Conservation (phyloP, 2,329 filamentous ascomycete genomes). For the Lomentospora prolificans region DNA sequence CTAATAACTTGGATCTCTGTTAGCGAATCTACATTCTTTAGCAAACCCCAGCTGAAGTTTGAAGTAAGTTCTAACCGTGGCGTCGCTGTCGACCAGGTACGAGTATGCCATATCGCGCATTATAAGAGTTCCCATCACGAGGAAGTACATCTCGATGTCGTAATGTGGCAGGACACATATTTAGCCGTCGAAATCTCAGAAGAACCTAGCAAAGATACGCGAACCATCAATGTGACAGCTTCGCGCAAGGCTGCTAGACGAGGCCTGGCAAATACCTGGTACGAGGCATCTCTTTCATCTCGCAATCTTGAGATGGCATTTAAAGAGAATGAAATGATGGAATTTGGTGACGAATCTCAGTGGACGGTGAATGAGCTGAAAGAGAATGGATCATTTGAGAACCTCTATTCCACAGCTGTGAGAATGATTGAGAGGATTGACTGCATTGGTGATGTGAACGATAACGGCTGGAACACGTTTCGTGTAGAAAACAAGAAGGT, state of each 20-base stretch:
- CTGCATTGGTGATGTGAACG: conserved; percentile 18
- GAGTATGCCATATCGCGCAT: conserved; percentile 4
- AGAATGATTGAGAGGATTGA: conserved; percentile 23
- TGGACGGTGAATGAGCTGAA: conserved; percentile 18
- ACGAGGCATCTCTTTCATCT: conserved; percentile 5
- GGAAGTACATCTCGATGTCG: not conserved
- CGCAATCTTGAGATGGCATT: conserved; percentile 12
- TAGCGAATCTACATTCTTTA: not conserved
- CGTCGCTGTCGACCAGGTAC: not conserved
- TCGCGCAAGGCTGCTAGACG: not conserved
- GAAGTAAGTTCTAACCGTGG: not conserved
- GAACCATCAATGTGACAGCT: not conserved
- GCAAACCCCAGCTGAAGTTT: not conserved
- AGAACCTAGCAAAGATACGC: not conserved
- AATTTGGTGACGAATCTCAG: conserved; percentile 16
- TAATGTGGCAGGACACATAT: conserved; percentile 2
- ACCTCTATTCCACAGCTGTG: conserved; percentile 19
- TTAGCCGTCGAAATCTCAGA: not conserved
- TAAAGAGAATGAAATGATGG: conserved; percentile 17
- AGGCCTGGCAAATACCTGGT: conserved; percentile 6
- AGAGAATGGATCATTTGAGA: conserved; percentile 14
- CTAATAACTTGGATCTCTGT: not conserved
- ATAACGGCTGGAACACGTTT: conserved; percentile 13
- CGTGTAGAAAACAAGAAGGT: not conserved
- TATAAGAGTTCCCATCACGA: not conserved